Evolutionary conservation across 768 basidiomycete genomes (phyloP).

Genomic region (Pisolithus orientalis): DNA sequence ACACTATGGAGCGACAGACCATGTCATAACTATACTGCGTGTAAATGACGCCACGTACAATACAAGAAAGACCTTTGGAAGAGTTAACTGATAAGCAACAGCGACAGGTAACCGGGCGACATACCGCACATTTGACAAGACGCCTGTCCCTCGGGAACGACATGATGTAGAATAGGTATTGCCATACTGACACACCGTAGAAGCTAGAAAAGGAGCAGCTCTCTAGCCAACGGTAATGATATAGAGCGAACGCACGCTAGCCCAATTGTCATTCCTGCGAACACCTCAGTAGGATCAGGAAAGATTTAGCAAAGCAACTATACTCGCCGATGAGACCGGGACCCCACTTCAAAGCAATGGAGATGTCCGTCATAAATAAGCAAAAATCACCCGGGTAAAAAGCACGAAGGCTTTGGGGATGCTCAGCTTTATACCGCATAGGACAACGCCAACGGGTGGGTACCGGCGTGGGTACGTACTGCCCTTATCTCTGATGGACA

Average conservation of each 20-base stretch:
- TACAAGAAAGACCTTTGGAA: background rate
- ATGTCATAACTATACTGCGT: background rate
- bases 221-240: too few relatives aligned
- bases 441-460: too few relatives aligned
- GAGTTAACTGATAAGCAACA: background rate
- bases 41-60: background rate
- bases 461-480: too few relatives aligned
- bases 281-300: background rate
- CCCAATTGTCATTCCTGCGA: constrained; percentile 9
- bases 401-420: too few relatives aligned
- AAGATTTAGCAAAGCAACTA: background rate
- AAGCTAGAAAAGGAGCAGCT: constrained; percentile 7
- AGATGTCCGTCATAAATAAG: constrained; percentile 3
- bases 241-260: constrained; percentile 6
- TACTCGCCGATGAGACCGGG: constrained; percentile 15
- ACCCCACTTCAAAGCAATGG: constrained; percentile 3
- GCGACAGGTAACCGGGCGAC: background rate
- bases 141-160: constrained; percentile 12
- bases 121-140: constrained; percentile 10
- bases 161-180: constrained; percentile 13
- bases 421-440: too few relatives aligned
- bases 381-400: background rate
- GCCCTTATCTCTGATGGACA: too few relatives aligned
- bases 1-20: background rate
- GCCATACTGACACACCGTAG: constrained; percentile 13